Conservation (phyloP, 1,284 basidiomycete species). For the Fomitiporia mediterranea region DNA sequence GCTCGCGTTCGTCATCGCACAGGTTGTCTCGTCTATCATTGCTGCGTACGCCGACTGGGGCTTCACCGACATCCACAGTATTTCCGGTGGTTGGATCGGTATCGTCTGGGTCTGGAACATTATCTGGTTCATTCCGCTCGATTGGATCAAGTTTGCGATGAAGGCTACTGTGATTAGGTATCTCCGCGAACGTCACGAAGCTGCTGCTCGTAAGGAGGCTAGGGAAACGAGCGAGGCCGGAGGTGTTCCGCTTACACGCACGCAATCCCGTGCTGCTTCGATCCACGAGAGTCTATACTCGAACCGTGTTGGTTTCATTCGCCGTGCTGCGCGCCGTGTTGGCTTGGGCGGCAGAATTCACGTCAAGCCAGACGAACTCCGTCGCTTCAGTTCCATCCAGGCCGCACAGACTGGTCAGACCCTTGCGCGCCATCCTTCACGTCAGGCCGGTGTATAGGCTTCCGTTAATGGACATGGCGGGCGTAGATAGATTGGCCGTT, state of each 20-base stretch:
- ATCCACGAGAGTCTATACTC: constrained; percentile 92
- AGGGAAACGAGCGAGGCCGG: constrained; percentile 41
- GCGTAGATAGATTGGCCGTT: too few relatives aligned
- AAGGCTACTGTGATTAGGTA: constrained; percentile 87
- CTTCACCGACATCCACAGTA: constrained; percentile 73
- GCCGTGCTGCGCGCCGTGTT: constrained; percentile 78
- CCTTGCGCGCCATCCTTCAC: constrained; percentile 73
- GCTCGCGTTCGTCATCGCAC: constrained; percentile 87
- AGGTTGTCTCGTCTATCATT: constrained; percentile 93
- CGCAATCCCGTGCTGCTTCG: constrained; percentile 85
- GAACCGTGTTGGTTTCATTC: constrained; percentile 88
- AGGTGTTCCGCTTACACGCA: constrained; percentile 80
- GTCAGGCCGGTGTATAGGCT: constrained; percentile 35
- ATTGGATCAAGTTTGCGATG: constrained; percentile 95
- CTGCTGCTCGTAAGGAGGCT: constrained; percentile 37
- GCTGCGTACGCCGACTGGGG: constrained; percentile 90
- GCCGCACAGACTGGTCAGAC: constrained; percentile 71
- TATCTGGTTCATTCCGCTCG: constrained; percentile 91
- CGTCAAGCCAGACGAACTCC: constrained; percentile 79
- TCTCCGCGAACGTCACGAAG: constrained; percentile 68
- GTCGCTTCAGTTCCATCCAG: constrained; percentile 82
- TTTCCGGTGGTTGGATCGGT: constrained; percentile 94
- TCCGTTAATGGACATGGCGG: neutral
- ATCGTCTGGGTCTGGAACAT: constrained; percentile 98
- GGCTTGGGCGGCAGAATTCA: constrained; percentile 79